Conservation (phyloP, 495 filamentous ascomycete genomes). For the Penicillium turbatum region DNA sequence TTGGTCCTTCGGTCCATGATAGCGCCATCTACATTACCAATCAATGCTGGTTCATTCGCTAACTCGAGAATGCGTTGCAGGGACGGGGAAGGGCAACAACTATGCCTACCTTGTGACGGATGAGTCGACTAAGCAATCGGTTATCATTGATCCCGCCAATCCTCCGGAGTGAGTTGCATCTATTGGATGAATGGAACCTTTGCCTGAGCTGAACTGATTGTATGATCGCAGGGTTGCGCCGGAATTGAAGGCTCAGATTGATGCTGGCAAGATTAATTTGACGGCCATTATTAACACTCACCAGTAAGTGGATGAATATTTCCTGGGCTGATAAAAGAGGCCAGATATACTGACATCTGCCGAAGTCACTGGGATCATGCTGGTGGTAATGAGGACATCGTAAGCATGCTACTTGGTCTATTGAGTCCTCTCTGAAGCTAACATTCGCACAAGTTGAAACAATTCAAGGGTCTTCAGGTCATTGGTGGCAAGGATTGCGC, state of each 20-base stretch:
- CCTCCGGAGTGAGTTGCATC: conserved; percentile 72
- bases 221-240: conserved; percentile 64
- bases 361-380: conserved; percentile 90
- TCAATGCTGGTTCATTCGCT: conserved; percentile 2
- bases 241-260: conserved; percentile 67
- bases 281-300: conserved; percentile 93
- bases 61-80: conserved; percentile 40
- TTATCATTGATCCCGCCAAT: conserved; percentile 92
- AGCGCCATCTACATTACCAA: neutral
- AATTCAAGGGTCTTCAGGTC: conserved; percentile 62
- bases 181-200: neutral
- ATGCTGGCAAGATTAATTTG: conserved; percentile 70
- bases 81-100: conserved; percentile 87
- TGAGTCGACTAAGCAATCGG: conserved; percentile 85
- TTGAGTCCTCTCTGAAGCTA: conserved; percentile 1
- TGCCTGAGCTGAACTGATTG: neutral
- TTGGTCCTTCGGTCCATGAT: conserved; percentile 13
- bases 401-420: conserved; percentile 28
- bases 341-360: conserved; percentile 3
- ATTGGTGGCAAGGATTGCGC: conserved; percentile 87
- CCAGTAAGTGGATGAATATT: conserved; percentile 59
- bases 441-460: conserved; percentile 54
- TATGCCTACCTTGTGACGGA: conserved; percentile 96
- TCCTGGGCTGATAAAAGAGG: neutral
- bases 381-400: conserved; percentile 81